These are phyloP conservation scores for Lepraria neglecta DNA, from an alignment of 495 filamentous ascomycete species.

Conservation along the genomic window DNA sequence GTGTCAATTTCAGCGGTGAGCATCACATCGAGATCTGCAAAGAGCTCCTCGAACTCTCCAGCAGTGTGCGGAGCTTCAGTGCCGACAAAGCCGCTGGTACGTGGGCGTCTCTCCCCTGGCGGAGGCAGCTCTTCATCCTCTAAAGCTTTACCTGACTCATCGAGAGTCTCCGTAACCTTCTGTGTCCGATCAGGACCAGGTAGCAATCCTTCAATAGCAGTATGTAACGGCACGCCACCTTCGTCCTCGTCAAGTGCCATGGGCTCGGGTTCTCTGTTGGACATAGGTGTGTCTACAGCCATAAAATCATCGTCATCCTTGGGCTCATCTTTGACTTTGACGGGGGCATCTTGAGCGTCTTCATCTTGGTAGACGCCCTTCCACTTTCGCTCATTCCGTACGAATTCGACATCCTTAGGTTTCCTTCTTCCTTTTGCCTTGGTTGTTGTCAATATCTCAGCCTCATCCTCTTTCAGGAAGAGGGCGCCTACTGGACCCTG, in stretches of 20 bases:
- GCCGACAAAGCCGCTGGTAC: not conserved
- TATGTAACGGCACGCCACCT: not conserved
- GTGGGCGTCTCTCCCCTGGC: not conserved
- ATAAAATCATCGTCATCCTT: conserved; percentile 35
- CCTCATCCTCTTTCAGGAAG: conserved; percentile 20
- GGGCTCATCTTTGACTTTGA: conserved; percentile 43
- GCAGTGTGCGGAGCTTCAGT: not conserved
- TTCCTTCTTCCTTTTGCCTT: conserved; percentile 19
- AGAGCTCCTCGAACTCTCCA: conserved; percentile 10
- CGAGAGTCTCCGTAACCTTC: not conserved
- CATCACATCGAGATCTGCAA: conserved; percentile 9
- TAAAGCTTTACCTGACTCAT: not conserved
- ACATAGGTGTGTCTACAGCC: conserved; percentile 34
- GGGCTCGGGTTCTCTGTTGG: not conserved
- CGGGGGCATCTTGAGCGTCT: conserved; percentile 24
- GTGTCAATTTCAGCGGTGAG: not conserved
- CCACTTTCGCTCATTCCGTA: conserved; percentile 28
- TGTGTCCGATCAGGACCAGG: not conserved
- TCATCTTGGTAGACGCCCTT: conserved; percentile 31
- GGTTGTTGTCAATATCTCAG: conserved; percentile 1
- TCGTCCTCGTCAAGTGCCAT: conserved; percentile 1
- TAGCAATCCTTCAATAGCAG: not conserved
- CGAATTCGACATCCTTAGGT: conserved; percentile 31
- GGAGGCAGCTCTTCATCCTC: not conserved
- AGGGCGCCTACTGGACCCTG: conserved; percentile 22